Conservation (phyloP, 75 land plant genomes). For the Cryptomeria japonica region DNA sequence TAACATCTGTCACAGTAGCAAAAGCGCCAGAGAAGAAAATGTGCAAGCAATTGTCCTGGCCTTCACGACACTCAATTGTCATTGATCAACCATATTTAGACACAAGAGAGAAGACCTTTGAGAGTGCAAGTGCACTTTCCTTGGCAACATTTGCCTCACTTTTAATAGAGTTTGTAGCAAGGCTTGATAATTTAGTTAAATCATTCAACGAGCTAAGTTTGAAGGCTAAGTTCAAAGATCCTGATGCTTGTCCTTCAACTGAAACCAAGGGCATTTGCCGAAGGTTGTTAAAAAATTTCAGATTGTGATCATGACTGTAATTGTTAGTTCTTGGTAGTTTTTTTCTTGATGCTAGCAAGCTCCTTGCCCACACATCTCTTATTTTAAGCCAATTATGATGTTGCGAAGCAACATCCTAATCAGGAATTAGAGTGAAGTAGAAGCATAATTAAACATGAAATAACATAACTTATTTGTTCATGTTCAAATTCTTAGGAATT, state of each 20-base stretch:
- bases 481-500: too few species aligned
- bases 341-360: not conserved
- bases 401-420: not conserved
- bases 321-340: not conserved
- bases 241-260: not conserved
- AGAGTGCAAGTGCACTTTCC: conserved; percentile 77
- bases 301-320: not conserved
- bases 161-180: conserved; percentile 83
- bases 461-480: not conserved
- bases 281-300: not conserved
- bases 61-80: conserved; percentile 22
- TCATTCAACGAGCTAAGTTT: conserved; percentile 63
- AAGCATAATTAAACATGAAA: not conserved
- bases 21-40: not conserved
- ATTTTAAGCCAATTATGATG: not conserved
- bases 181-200: conserved; percentile 73
- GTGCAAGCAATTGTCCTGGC: conserved; percentile 45
- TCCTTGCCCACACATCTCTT: not conserved
- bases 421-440: not conserved
- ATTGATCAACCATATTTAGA: conserved; percentile 11
- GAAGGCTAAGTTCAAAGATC: conserved; percentile 68
- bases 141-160: conserved; percentile 84
- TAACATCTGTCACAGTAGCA: not conserved
- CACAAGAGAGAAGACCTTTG: conserved; percentile 44
- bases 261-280: not conserved